These are phyloP conservation scores for Tuber brumale DNA, from an alignment of 495 filamentous ascomycete genomes.

Conservation along the genomic window DNA sequence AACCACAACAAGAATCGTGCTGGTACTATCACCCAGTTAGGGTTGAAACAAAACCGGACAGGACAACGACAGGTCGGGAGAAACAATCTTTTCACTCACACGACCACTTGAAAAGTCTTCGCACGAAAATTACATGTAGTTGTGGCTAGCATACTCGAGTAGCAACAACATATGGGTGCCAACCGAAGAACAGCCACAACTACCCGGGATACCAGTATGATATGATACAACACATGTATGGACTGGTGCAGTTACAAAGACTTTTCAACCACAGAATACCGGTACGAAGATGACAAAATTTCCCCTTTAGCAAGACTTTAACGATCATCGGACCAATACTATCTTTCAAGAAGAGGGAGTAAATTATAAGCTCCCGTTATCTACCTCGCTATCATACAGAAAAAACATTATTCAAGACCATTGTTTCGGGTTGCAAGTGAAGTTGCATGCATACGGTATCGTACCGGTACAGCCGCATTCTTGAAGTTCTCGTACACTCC, in stretches of 20 bases:
- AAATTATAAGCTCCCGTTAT: background rate
- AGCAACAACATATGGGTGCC: background rate
- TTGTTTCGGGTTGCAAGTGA: background rate
- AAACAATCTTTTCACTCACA: background rate
- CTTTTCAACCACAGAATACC: too few species aligned
- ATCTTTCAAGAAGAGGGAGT: too few species aligned
- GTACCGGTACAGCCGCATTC: too few species aligned
- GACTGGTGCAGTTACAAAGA: too few species aligned
- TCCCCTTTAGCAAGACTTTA: background rate
- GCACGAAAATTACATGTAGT: background rate
- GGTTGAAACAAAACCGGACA: background rate
- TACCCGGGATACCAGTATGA: too few species aligned
- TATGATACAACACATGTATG: too few species aligned
- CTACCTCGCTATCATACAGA: background rate
- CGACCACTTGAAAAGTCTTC: background rate
- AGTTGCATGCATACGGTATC: too few species aligned
- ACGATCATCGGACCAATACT: too few species aligned
- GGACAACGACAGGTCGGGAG: background rate
- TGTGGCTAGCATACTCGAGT: background rate
- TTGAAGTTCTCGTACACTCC: too few species aligned
- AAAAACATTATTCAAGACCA: background rate
- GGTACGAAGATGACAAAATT: background rate
- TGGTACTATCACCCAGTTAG: background rate
- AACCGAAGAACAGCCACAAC: background rate
- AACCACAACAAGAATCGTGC: background rate